Evolutionary conservation across 192 early-diverging fungal genomes (phyloP).

Genomic region (Backusella australiensis): DNA sequence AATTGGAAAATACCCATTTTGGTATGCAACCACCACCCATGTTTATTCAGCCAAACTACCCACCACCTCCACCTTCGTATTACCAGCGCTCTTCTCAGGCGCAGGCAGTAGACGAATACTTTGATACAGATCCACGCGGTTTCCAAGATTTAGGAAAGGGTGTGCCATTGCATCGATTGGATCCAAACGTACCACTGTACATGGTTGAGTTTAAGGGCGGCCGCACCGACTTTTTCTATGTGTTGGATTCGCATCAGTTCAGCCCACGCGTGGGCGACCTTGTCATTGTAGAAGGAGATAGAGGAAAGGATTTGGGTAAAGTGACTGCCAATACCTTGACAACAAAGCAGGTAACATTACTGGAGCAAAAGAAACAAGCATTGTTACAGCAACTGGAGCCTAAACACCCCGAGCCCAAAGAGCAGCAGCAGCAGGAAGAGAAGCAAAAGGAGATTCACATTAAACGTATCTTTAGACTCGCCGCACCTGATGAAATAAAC

Average conservation of each 20-base stretch:
- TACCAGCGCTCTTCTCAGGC: neutral
- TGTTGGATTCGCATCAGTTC: slow-evolving; percentile 47
- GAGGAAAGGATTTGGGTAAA: slow-evolving; percentile 90
- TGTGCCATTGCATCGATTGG: slow-evolving; percentile 43
- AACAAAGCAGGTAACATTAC: slow-evolving; percentile 43
- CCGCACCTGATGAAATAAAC: slow-evolving; percentile 76
- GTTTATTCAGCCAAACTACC: slow-evolving; percentile 13
- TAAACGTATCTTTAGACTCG: slow-evolving; percentile 87
- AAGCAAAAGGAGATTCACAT: slow-evolving; percentile 79
- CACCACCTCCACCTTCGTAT: neutral
- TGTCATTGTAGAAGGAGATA: slow-evolving; percentile 88
- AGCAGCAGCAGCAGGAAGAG: slow-evolving; percentile 46
- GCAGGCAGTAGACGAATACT: slow-evolving; percentile 31
- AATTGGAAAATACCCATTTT: slow-evolving; percentile 22
- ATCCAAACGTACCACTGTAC: slow-evolving; percentile 60
- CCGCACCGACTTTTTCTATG: slow-evolving; percentile 80
- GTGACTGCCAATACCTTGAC: slow-evolving; percentile 72
- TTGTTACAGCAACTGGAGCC: slow-evolving; percentile 46
- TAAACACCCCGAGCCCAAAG: slow-evolving; percentile 31
- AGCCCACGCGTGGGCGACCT: slow-evolving; percentile 65
- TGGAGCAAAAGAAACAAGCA: slow-evolving; percentile 35
- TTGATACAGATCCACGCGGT: slow-evolving; percentile 32
- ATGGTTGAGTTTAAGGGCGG: slow-evolving; percentile 90
- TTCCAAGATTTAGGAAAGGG: slow-evolving; percentile 44
- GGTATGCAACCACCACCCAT: slow-evolving; percentile 8